These are phyloP conservation scores for Gymnopilus dilepis DNA, from an alignment of 768 basidiomycete genomes.

Conservation along the genomic window DNA sequence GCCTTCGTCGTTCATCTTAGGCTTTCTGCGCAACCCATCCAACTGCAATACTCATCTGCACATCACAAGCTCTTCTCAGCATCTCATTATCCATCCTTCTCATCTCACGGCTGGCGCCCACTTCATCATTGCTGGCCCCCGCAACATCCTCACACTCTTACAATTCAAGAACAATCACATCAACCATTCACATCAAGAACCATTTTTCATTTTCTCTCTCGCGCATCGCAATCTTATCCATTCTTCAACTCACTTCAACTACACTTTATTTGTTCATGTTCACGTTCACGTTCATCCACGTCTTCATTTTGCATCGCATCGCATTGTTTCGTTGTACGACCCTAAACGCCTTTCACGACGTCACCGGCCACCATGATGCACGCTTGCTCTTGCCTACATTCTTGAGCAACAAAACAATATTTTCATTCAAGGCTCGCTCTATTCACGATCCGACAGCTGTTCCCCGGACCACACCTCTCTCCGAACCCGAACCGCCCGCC, in stretches of 20 bases:
- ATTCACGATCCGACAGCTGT: constrained; percentile 29
- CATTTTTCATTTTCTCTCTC: constrained; percentile 27
- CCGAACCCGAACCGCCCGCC: not conserved
- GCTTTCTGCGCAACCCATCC: constrained; percentile 24
- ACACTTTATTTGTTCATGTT: constrained; percentile 15
- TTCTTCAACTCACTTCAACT: constrained; percentile 24
- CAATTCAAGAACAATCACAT: constrained; percentile 26
- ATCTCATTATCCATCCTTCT: constrained; percentile 19
- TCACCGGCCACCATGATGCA: constrained; percentile 17
- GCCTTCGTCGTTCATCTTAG: constrained; percentile 10
- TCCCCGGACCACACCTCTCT: constrained; percentile 10
- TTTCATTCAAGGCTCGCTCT: constrained; percentile 16
- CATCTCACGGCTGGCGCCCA: constrained; percentile 18
- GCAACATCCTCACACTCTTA: constrained; percentile 14
- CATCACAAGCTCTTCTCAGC: constrained; percentile 22
- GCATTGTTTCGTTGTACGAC: constrained; percentile 47
- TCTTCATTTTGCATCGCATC: constrained; percentile 23
- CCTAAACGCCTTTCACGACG: constrained; percentile 31
- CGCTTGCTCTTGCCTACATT: constrained; percentile 12
- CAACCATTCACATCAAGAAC: constrained; percentile 28
- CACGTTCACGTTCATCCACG: constrained; percentile 30
- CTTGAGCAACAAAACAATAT: constrained; percentile 17
- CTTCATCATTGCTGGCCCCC: constrained; percentile 13
- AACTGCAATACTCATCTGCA: constrained; percentile 20
- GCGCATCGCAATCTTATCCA: constrained; percentile 33